These are phyloP conservation scores for Inonotus obliquus DNA, from an alignment of 1,284 basidiomycete species.

Conservation along the genomic window DNA sequence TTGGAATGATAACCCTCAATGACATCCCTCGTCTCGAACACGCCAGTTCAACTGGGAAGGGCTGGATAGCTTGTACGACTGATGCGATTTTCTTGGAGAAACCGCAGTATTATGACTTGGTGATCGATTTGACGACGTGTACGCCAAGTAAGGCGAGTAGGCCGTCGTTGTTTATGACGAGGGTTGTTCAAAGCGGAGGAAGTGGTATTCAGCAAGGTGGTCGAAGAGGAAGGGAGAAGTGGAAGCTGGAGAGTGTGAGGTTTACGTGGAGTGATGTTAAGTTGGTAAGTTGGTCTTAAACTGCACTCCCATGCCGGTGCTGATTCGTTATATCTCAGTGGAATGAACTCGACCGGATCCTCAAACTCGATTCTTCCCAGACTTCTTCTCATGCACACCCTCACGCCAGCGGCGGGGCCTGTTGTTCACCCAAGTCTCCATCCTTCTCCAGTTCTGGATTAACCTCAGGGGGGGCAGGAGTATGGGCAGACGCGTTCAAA, in stretches of 20 bases:
- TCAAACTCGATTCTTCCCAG: constrained; percentile 44
- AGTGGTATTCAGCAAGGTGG: neutral
- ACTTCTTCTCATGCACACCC: constrained; percentile 21
- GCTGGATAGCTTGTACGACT: constrained; percentile 83
- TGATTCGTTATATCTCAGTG: constrained; percentile 41
- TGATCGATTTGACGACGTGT: constrained; percentile 69
- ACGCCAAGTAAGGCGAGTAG: constrained; percentile 54
- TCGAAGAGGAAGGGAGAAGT: constrained; percentile 23
- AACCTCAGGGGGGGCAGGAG: constrained; percentile 29
- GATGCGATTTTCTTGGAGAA: constrained; percentile 78
- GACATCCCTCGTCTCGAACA: constrained; percentile 58
- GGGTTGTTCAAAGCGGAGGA: constrained; percentile 29
- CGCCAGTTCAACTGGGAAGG: constrained; percentile 52
- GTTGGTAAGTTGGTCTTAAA: constrained; percentile 40
- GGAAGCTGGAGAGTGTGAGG: constrained; percentile 51
- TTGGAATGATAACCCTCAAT: constrained; percentile 72
- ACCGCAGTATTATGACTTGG: constrained; percentile 67
- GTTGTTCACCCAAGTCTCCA: constrained; percentile 17
- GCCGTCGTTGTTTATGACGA: constrained; percentile 60
- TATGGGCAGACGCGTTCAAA: constrained; percentile 69
- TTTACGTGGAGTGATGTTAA: constrained; percentile 79
- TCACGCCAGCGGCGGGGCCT: neutral
- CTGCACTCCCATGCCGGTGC: neutral
- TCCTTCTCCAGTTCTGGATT: neutral
- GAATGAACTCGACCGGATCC: constrained; percentile 66